Evolutionary conservation across 345 rosid genomes (phyloP), one percentile per base, ranked within the genome.

Genomic region (Abelmoschus esculentus): DNA sequence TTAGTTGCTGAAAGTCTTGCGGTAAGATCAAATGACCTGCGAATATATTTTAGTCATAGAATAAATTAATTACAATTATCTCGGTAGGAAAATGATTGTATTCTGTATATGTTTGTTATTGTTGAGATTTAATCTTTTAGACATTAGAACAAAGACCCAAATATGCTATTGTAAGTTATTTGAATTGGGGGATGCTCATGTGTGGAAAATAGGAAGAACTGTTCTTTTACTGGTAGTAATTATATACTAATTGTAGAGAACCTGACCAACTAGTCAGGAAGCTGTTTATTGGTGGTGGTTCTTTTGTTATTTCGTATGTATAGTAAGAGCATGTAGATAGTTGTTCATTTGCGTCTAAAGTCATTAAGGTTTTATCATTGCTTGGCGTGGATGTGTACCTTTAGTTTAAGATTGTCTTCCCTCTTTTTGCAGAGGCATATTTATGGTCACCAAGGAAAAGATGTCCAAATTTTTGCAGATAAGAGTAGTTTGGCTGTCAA

Each of bases 1-100:
- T 80, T 91, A 73, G 92, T 95, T 67, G 93, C 96, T 61, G 97
- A 95, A 83, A 88, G 93, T 80, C 85, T 95, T 81, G 99, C 87
- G 74, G 99, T 95, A 89, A 85, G 83, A 66, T 75, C 72, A 71
- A 46, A 55, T 17, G 38, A 15, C 60, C 40, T 67, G 56, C 46
- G 19, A 46, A 55, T 67, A 42, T 7, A 50, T 61, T 18, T 61
- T 65, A 36, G 40, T 36, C 40, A 36, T 36, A 36, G 40, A 36
- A 36, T 36, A 36, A 36, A 36, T 36, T 36, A 36, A 36, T 36
- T 36, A 36, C 40, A 36, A 6, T 36, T 36, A 36, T 36, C 40
- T 36, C 8, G 0, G 34, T 46, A 63, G 52, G 14, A 6, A 40
- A 63, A 19, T 19, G 22, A 40, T 4, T 4, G 46, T n/a, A 42